Percentiles rank a stretch among this genome's conserved stretches.
Conservation (phyloP, 495 filamentous ascomycete species). For the Penicillium verhagenii region DNA sequence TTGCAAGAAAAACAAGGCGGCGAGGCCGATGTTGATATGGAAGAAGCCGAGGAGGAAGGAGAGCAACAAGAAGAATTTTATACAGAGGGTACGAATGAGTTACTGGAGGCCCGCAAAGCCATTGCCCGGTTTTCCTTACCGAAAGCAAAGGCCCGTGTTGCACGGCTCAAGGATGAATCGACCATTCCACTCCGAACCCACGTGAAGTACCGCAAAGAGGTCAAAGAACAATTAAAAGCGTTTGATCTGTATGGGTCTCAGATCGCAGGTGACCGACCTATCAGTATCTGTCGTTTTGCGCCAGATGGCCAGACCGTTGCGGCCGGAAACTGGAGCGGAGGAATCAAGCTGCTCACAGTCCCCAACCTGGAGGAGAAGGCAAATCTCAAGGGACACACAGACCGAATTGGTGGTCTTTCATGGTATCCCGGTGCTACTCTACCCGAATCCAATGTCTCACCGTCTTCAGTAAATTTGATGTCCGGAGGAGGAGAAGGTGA, state of each 20-base stretch:
- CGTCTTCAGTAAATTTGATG: slow-evolving; percentile 77
- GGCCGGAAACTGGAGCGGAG: slow-evolving; percentile 87
- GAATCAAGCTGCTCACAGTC: slow-evolving; percentile 79
- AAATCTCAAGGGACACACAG: slow-evolving; percentile 76
- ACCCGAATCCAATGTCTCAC: slow-evolving; percentile 63
- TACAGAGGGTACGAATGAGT: slow-evolving; percentile 70
- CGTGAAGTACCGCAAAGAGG: slow-evolving; percentile 81
- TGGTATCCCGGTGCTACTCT: slow-evolving; percentile 89
- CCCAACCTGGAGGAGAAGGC: slow-evolving; percentile 76
- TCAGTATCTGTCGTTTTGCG: slow-evolving; percentile 87
- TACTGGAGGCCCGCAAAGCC: slow-evolving; percentile 73
- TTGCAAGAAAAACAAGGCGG: slow-evolving; percentile 63
- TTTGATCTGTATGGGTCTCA: slow-evolving; percentile 93
- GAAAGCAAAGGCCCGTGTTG: slow-evolving; percentile 71
- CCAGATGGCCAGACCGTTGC: slow-evolving; percentile 82
- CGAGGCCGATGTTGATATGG: slow-evolving; percentile 66
- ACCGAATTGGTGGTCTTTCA: slow-evolving; percentile 82
- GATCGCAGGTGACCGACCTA: slow-evolving; percentile 83
- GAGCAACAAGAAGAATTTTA: slow-evolving; percentile 97
- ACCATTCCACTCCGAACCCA: slow-evolving; percentile 82
- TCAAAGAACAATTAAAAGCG: slow-evolving; percentile 77
- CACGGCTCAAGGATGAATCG: slow-evolving; percentile 73
- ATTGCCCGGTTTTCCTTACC: slow-evolving; percentile 88
- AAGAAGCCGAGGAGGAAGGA: slow-evolving; percentile 47
- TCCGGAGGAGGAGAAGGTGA: slow-evolving; percentile 89